Evolutionary conservation across 176 grass and related monocot genomes (phyloP).

Genomic region (Aegilops umbellulata): DNA sequence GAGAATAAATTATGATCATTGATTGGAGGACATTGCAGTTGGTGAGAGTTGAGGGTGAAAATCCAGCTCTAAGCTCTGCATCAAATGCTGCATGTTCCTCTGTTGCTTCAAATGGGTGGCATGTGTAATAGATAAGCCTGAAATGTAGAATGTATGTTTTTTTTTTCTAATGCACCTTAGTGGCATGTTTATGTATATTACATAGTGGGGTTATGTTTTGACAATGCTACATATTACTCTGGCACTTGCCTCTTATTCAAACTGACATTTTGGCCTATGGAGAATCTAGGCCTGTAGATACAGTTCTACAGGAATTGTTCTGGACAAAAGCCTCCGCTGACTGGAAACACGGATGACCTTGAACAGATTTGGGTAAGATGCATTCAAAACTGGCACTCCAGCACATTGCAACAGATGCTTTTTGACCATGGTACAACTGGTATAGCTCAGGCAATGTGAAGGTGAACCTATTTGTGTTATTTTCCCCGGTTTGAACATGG

Average conservation of each 20-base stretch:
- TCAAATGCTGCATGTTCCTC: too few species aligned
- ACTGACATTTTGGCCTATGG: conserved; percentile 24
- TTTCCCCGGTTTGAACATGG: neutral
- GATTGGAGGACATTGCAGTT: too few species aligned
- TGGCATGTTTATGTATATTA: conserved; percentile 10
- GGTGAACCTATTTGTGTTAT: conserved; percentile 39
- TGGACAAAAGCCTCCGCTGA: too few species aligned
- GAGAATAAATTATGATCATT: too few species aligned
- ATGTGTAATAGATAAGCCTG: too few species aligned
- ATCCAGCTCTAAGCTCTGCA: too few species aligned
- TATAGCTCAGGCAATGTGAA: conserved; percentile 58
- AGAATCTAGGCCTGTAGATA: conserved; percentile 17
- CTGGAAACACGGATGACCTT: too few species aligned
- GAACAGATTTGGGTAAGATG: too few species aligned
- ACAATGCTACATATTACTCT: conserved; percentile 5
- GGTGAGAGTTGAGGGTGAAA: too few species aligned
- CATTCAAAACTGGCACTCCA: conserved; percentile 79
- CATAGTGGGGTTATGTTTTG: neutral
- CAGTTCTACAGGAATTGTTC: neutral
- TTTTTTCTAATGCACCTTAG: too few species aligned
- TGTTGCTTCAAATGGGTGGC: too few species aligned
- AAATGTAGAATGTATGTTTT: too few species aligned
- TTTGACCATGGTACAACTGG: conserved; percentile 61
- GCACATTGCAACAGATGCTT: conserved; percentile 68
- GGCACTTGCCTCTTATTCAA: conserved; percentile 27